Base-by-base conservation (phyloP, 1,139 yeast species). In the Yamadazyma membranifaciens region DNA sequence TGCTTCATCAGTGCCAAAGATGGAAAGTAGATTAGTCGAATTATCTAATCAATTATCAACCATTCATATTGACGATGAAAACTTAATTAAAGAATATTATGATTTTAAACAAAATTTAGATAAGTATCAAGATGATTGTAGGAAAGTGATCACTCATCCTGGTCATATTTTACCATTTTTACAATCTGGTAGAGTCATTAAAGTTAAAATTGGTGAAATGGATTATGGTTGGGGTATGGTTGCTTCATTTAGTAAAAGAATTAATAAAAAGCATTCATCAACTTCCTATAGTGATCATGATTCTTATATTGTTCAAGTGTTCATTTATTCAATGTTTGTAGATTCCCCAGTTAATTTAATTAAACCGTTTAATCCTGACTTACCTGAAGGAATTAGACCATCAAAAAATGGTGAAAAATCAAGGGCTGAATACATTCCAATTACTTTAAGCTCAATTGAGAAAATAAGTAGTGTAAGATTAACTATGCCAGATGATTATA, bases 171-270 rank as follows among this genome's bases (percentile, higher is more conserved):
- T 91, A 42, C 87, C 87, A 26, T 94, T 85, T 59, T 68, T 94
- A 52, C 95, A 89, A 62, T 81, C 88, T 22, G 99, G 99, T 30
- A 78, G 98, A 62, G 75, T 94, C 43, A 67, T 91, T 34, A 81
- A 82, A 52, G 79, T 94, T 14, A 75, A 75, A 43, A 68, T 81
- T 32, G 77, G 76, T 12, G 69, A 67, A 12, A 56, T 64, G 47
- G 87, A 89, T 49, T 94, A 89, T 59, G 97, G 96, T 9, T 94
- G 98, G 98, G 97, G 92, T 41, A 86, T 87, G 60, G 92, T 91
- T 15, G 82, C 87, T 7, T 78, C 81, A 31, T 87, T 83, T 54
- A 73, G 77, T 37, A 89, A 88, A 61, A 77, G 98, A 60, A 67
- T 65, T 22, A 77, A 72, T 51, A 82, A 80, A 57, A 72, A 82